Evolutionary conservation across 208 protist genomes (phyloP).

Genomic region (Wallacemonas sp.): DNA sequence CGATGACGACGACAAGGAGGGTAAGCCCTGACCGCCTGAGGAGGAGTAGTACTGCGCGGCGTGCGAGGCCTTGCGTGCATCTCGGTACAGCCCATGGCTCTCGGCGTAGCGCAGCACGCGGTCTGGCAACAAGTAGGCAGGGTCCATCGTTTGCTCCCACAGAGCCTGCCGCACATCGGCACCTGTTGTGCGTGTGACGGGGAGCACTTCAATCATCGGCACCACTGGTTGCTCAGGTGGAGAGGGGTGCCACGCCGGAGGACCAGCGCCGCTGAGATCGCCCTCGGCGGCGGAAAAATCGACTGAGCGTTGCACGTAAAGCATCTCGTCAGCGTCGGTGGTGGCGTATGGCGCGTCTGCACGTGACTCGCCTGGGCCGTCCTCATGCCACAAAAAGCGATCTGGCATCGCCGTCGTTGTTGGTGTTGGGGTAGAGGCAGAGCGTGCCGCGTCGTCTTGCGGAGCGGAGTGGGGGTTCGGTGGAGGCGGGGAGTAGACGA

Average conservation of each 20-base stretch:
- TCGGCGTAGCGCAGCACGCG: slow-evolving; percentile 80
- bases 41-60: slow-evolving; percentile 22
- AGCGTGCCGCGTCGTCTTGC: no score
- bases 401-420: not conserved
- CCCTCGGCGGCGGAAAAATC: no score
- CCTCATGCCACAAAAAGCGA: slow-evolving; percentile 9
- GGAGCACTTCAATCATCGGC: slow-evolving; percentile 82
- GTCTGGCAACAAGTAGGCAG: slow-evolving; percentile 54
- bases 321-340: no score
- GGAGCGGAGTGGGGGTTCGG: no score
- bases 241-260: not conserved
- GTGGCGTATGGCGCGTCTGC: no score
- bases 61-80: slow-evolving; percentile 64
- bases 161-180: slow-evolving; percentile 86
- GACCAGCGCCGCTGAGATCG: no score
- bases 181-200: slow-evolving; percentile 70
- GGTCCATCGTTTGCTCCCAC: slow-evolving; percentile 77
- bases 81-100: slow-evolving; percentile 79
- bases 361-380: slow-evolving; percentile 14
- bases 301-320: no score
- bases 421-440: no score
- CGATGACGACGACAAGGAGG: no score
- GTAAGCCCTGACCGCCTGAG: slow-evolving; percentile 16
- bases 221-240: slow-evolving; percentile 6
- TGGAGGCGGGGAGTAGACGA: not conserved